Conservation (phyloP, 192 early-diverging fungal species). For the Polychytrium aggregatum region DNA sequence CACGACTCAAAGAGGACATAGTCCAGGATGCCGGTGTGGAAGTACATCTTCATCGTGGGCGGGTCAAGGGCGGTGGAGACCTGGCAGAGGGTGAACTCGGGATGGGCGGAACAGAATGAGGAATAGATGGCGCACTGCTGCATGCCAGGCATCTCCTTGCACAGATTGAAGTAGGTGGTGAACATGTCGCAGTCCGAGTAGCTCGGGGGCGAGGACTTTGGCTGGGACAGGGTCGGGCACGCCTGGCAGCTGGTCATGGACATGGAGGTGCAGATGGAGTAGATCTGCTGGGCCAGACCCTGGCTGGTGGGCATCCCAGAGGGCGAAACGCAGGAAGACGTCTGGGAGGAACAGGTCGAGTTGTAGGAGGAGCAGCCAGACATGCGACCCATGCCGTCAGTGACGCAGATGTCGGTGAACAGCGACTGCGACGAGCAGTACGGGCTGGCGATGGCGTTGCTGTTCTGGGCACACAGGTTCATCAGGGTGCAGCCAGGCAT, state of each 20-base stretch:
- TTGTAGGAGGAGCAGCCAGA: slow-evolving; percentile 13
- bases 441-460: slow-evolving; percentile 15
- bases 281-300: slow-evolving; percentile 28
- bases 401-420: slow-evolving; percentile 33
- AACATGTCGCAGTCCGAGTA: slow-evolving; percentile 44
- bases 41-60: slow-evolving; percentile 54
- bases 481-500: slow-evolving; percentile 36
- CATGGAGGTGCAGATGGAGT: slow-evolving; percentile 35
- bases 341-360: slow-evolving; percentile 16
- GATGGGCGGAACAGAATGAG: slow-evolving; percentile 27
- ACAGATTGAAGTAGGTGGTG: slow-evolving; percentile 39
- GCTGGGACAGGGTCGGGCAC: slow-evolving; percentile 11
- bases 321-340: too few species aligned
- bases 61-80: slow-evolving; percentile 5
- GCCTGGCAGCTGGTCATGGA: slow-evolving; percentile 24
- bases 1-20: slow-evolving; percentile 52
- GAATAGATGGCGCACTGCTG: slow-evolving; percentile 37
- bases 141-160: slow-evolving; percentile 57
- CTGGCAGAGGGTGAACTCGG: slow-evolving; percentile 8
- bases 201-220: neutral
- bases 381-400: too few species aligned
- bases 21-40: slow-evolving; percentile 47
- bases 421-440: slow-evolving; percentile 39
- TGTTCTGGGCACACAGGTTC: slow-evolving; percentile 11
- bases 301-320: slow-evolving; percentile 30